These are phyloP conservation scores for Acer negundo DNA, from an alignment of 345 rosid species.

Conservation along the genomic window DNA sequence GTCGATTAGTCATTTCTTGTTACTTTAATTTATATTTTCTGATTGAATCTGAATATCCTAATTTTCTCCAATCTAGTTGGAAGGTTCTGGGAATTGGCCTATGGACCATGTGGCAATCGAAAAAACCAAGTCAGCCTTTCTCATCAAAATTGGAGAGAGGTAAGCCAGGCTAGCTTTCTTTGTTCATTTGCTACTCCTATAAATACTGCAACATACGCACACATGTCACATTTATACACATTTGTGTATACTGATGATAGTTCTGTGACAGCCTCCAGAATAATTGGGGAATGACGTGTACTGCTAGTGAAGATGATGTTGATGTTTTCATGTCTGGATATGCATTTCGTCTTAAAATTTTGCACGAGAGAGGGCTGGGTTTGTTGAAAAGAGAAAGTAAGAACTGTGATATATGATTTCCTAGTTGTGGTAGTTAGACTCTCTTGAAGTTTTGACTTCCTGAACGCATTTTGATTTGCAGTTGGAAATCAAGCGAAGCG, in stretches of 20 bases:
- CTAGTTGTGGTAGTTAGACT: slow-evolving; percentile 5
- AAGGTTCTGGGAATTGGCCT: slow-evolving; percentile 99
- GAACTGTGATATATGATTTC: slow-evolving; percentile 32
- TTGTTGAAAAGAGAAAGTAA: slow-evolving; percentile 77
- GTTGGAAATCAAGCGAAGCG: slow-evolving; percentile 58
- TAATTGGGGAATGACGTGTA: slow-evolving; percentile 65
- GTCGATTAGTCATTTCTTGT: background rate
- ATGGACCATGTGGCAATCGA: slow-evolving; percentile 80
- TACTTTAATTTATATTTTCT: background rate
- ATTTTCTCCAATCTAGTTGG: slow-evolving; percentile 57
- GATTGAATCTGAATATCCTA: slow-evolving; percentile 17
- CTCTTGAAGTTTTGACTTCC: slow-evolving; percentile 22
- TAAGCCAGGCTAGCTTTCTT: slow-evolving; percentile 30
- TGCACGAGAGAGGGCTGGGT: slow-evolving; percentile 88
- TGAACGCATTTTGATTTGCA: slow-evolving; percentile 31
- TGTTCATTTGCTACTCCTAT: background rate
- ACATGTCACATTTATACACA: background rate
- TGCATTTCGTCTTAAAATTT: slow-evolving; percentile 77
- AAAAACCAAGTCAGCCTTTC: slow-evolving; percentile 90
- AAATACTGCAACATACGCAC: background rate
- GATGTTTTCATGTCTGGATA: slow-evolving; percentile 77
- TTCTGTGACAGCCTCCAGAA: slow-evolving; percentile 65
- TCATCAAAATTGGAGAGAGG: slow-evolving; percentile 91
- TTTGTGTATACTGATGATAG: slow-evolving; percentile 10
- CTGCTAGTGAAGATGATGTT: slow-evolving; percentile 74